Conservation (phyloP, 495 filamentous ascomycete species). For the Aspergillus bertholletiae region DNA sequence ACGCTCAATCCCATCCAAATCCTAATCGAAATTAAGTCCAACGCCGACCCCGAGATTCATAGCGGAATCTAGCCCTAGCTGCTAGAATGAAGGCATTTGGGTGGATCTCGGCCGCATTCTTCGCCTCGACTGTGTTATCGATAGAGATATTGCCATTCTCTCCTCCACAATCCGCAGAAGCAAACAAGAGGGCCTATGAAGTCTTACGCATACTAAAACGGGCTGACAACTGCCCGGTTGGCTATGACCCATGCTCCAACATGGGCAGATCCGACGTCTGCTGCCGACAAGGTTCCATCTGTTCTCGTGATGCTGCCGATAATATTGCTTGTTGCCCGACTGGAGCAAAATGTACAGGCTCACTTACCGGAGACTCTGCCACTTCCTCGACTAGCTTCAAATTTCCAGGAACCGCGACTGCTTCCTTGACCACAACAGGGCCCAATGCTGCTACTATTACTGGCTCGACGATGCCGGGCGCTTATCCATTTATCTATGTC, state of each 20-base stretch:
- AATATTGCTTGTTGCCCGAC: slow-evolving; percentile 66
- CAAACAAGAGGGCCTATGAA: slow-evolving; percentile 30
- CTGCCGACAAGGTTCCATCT: slow-evolving; percentile 50
- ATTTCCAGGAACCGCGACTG: slow-evolving; percentile 32
- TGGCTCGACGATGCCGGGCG: slow-evolving; percentile 38
- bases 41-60: background rate
- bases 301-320: slow-evolving; percentile 54
- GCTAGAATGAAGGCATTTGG: slow-evolving; percentile 37
- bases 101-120: slow-evolving; percentile 37
- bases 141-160: slow-evolving; percentile 30
- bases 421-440: slow-evolving; percentile 26
- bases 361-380: slow-evolving; percentile 35
- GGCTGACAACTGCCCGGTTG: slow-evolving; percentile 47
- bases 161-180: slow-evolving; percentile 19
- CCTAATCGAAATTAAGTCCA: background rate
- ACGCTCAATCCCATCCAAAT: background rate
- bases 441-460: slow-evolving; percentile 35
- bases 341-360: slow-evolving; percentile 60
- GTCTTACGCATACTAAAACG: slow-evolving; percentile 37
- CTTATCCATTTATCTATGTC: slow-evolving; percentile 64
- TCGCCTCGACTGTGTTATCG: slow-evolving; percentile 30
- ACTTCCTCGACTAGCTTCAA: slow-evolving; percentile 30
- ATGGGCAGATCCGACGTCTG: slow-evolving; percentile 51
- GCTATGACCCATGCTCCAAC: slow-evolving; percentile 49
- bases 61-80: slow-evolving; percentile 13